Percentiles rank a stretch among this genome's conserved stretches.
Evolutionary conservation across 2,329 filamentous ascomycete genomes (phyloP).

Genomic region (Thielaviopsis ethacetica): DNA sequence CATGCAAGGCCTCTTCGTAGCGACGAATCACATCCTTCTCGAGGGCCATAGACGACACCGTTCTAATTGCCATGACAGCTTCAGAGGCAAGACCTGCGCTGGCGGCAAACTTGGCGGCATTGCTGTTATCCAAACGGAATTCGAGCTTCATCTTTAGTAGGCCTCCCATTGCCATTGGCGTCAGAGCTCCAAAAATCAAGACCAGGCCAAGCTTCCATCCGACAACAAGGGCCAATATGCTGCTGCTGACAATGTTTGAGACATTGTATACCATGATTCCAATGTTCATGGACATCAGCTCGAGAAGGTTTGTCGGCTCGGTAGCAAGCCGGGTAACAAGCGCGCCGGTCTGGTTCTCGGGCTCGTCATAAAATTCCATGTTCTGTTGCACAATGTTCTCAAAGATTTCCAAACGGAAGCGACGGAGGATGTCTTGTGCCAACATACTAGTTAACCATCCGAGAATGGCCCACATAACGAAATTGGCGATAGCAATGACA

Average conservation of each 20-base stretch:
- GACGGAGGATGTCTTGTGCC: constrained; percentile 21
- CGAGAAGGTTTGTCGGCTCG: constrained; percentile 30
- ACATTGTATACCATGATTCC: constrained; percentile 29
- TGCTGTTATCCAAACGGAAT: constrained; percentile 28
- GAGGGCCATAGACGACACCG: constrained; percentile 30
- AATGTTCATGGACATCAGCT: constrained; percentile 33
- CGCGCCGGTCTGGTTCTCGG: constrained; percentile 22
- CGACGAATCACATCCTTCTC: constrained; percentile 25
- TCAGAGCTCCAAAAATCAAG: constrained; percentile 28
- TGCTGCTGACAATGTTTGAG: constrained; percentile 28
- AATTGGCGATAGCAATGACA: constrained; percentile 29
- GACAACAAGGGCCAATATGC: constrained; percentile 27
- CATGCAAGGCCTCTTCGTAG: constrained; percentile 19
- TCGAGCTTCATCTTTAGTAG: constrained; percentile 33
- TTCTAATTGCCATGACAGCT: constrained; percentile 31
- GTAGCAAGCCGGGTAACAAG: constrained; percentile 23
- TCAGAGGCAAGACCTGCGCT: constrained; percentile 34
- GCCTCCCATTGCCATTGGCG: constrained; percentile 28
- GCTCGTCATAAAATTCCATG: constrained; percentile 29
- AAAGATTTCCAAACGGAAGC: constrained; percentile 27
- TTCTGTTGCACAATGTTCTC: constrained; percentile 37
- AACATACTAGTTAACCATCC: constrained; percentile 23
- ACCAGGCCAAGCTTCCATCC: constrained; percentile 36
- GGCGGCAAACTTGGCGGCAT: constrained; percentile 25
- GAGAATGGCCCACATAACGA: constrained; percentile 25